These are phyloP conservation scores for Paramecium sexaurelia DNA, from an alignment of 73 alveolate species.

Conservation along the genomic window DNA sequence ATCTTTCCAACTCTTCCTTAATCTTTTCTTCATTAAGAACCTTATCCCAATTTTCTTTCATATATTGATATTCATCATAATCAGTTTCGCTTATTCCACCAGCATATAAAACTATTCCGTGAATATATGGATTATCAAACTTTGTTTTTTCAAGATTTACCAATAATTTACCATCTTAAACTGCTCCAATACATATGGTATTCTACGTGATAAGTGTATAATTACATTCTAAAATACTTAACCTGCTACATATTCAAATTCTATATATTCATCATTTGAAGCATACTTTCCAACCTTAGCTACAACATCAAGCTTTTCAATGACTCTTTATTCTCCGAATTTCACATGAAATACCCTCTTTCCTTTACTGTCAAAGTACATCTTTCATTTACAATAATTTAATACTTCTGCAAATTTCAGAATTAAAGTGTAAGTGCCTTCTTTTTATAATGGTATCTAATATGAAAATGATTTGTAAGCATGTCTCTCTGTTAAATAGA, in stretches of 20 bases:
- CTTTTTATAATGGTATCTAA: constrained; percentile 70
- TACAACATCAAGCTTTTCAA: constrained; percentile 73
- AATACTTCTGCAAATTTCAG: constrained; percentile 78
- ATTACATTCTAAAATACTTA: constrained; percentile 69
- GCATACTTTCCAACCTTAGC: constrained; percentile 79
- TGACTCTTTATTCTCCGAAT: constrained; percentile 77
- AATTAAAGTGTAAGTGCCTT: constrained; percentile 77
- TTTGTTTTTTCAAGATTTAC: constrained; percentile 75
- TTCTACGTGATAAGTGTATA: neutral
- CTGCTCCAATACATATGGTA: constrained; percentile 65
- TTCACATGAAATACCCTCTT: constrained; percentile 77
- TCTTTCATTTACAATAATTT: neutral
- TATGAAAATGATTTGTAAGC: constrained; percentile 71
- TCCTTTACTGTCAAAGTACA: constrained; percentile 73
- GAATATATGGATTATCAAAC: constrained; percentile 80
- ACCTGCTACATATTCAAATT: constrained; percentile 71
- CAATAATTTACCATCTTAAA: constrained; percentile 66
- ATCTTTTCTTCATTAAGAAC: neutral
- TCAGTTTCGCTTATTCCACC: constrained; percentile 54
- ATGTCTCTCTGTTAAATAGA: constrained; percentile 84
- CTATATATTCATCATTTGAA: constrained; percentile 85
- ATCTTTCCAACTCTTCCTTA: constrained; percentile 15
- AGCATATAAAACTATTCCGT: constrained; percentile 72
- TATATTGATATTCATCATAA: neutral
- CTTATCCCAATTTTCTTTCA: constrained; percentile 36